Conservation (phyloP, 257 asterid genomes). For the Penstemon davidsonii region DNA sequence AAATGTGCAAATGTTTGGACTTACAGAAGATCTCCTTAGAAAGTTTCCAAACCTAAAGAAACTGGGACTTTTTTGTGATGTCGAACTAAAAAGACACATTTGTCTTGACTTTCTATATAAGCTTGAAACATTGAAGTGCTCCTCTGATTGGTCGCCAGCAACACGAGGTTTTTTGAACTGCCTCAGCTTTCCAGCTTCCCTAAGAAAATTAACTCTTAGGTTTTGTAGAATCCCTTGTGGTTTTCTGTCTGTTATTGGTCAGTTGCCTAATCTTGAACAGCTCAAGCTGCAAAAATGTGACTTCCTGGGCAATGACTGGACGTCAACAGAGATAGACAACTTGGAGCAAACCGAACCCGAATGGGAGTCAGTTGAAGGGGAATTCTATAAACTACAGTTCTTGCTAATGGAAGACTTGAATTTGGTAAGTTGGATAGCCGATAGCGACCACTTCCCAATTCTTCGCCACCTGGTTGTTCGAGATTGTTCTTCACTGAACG, state of each 20-base stretch:
- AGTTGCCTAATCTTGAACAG: slow-evolving; percentile 11
- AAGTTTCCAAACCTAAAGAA: background rate
- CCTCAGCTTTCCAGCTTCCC: background rate
- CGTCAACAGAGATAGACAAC: background rate
- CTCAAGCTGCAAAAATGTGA: slow-evolving; percentile 5
- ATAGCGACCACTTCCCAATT: slow-evolving; percentile 12
- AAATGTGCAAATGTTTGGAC: background rate
- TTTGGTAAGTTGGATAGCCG: slow-evolving; percentile 21
- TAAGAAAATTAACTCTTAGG: background rate
- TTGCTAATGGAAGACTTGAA: slow-evolving; percentile 11
- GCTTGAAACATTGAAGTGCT: background rate
- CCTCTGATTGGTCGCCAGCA: background rate
- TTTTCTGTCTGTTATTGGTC: background rate
- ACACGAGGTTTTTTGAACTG: background rate
- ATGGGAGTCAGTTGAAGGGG: slow-evolving; percentile 29
- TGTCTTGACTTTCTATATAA: no score
- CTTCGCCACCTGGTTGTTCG: slow-evolving; percentile 19
- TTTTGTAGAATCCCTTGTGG: background rate
- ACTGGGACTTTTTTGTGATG: background rate
- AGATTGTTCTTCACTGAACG: background rate
- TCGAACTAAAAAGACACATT: no score
- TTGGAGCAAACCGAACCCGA: background rate
- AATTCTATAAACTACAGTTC: slow-evolving; percentile 14
- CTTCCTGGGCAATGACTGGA: slow-evolving; percentile 12
- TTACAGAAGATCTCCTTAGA: background rate